Conservation (phyloP, 192 early-diverging fungal genomes). For the Mortierella hygrophila region DNA sequence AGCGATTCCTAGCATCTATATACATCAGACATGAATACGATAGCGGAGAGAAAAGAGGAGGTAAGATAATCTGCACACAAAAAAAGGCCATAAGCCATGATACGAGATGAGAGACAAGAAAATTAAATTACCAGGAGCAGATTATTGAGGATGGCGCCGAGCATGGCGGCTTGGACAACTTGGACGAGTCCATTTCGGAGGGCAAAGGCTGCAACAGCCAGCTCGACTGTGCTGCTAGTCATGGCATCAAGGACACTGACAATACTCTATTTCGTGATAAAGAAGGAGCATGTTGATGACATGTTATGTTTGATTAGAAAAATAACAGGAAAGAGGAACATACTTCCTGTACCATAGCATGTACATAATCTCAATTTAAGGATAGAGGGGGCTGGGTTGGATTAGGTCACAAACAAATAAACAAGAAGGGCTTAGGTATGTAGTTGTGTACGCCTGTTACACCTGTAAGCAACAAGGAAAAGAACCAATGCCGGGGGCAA, state of each 20-base stretch:
- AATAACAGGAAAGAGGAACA: neutral
- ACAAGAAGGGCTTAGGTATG: neutral
- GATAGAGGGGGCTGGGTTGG: neutral
- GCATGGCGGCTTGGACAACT: slow-evolving; percentile 67
- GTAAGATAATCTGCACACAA: slow-evolving; percentile 35
- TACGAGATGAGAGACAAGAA: slow-evolving; percentile 12
- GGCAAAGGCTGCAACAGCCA: slow-evolving; percentile 51
- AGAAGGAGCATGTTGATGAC: neutral
- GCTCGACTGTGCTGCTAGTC: slow-evolving; percentile 56
- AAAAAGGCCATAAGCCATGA: slow-evolving; percentile 43
- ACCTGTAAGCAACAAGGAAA: too few species aligned
- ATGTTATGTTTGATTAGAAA: neutral
- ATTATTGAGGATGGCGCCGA: slow-evolving; percentile 95
- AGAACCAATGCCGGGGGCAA: too few species aligned
- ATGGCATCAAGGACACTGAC: slow-evolving; percentile 56
- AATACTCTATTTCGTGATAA: slow-evolving; percentile 25
- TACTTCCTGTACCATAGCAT: neutral
- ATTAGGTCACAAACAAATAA: neutral
- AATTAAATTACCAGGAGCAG: slow-evolving; percentile 80
- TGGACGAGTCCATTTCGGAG: slow-evolving; percentile 37
- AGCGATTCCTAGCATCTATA: slow-evolving; percentile 41
- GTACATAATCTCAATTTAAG: neutral
- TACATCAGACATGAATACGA: neutral
- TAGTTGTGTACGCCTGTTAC: neutral
- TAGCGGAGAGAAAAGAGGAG: neutral